These are phyloP conservation scores for Tubosaeta brunneosetosa DNA, from an alignment of 768 basidiomycete species.

Conservation along the genomic window DNA sequence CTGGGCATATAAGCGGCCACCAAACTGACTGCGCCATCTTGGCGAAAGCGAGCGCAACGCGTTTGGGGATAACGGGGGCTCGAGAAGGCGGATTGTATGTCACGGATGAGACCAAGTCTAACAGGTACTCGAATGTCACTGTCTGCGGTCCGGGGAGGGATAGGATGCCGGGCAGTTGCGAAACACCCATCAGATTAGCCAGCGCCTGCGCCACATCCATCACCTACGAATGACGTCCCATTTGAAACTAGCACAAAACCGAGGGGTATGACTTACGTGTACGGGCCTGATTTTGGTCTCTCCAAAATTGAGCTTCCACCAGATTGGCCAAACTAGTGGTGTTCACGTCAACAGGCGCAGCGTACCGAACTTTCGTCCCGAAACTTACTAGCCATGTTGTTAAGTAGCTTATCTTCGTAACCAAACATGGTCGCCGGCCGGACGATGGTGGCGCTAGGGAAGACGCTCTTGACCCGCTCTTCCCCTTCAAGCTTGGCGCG, in stretches of 20 bases:
- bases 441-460: constrained; percentile 83
- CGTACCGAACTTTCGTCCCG: background rate
- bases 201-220: constrained; percentile 92
- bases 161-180: constrained; percentile 62
- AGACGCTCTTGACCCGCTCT: constrained; percentile 74
- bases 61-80: constrained; percentile 74
- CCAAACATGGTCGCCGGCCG: constrained; percentile 85
- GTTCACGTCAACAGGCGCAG: constrained; percentile 12
- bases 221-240: constrained; percentile 48
- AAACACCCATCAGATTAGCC: constrained; percentile 63
- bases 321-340: constrained; percentile 70
- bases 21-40: constrained; percentile 61
- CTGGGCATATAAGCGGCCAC: constrained; percentile 91
- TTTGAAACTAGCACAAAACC: constrained; percentile 13
- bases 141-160: constrained; percentile 87
- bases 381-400: constrained; percentile 82
- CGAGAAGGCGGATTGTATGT: constrained; percentile 71
- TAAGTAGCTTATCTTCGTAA: constrained; percentile 92
- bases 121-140: constrained; percentile 75
- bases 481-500: constrained; percentile 89
- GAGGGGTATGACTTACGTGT: constrained; percentile 56
- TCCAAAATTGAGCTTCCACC: constrained; percentile 91
- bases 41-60: constrained; percentile 59
- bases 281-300: constrained; percentile 86
- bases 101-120: constrained; percentile 73